Conservation (phyloP, 352 stramenopile species). For the Globisporangium paddicum region DNA sequence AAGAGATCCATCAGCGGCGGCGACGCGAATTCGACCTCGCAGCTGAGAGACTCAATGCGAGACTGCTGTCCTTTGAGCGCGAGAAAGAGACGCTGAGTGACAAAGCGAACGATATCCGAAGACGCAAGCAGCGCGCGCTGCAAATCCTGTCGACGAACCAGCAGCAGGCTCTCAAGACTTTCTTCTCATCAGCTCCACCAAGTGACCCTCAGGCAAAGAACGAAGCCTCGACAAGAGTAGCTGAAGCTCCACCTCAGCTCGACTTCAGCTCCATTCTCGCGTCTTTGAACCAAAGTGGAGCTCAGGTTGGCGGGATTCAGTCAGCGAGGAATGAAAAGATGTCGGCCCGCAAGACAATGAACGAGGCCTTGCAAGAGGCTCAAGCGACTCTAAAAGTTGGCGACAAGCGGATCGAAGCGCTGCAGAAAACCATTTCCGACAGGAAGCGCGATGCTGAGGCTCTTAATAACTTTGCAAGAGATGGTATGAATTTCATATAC, state of each 20-base stretch:
- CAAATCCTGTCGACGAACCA: constrained; percentile 60
- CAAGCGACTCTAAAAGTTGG: constrained; percentile 19
- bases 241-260: constrained; percentile 11
- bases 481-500: constrained; percentile 17
- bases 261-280: constrained; percentile 36
- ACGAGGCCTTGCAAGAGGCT: constrained; percentile 26
- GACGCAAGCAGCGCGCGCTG: constrained; percentile 39
- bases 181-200: constrained; percentile 25
- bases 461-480: constrained; percentile 4
- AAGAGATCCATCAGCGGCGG: constrained; percentile 30
- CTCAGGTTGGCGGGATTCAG: constrained; percentile 24
- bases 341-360: constrained; percentile 18
- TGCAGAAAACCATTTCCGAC: constrained; percentile 6
- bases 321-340: constrained; percentile 19
- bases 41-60: constrained; percentile 24
- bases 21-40: constrained; percentile 28
- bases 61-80: constrained; percentile 32
- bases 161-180: constrained; percentile 40
- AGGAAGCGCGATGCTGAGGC: constrained; percentile 23
- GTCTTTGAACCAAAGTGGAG: constrained; percentile 30
- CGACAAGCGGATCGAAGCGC: constrained; percentile 18
- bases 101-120: constrained; percentile 28
- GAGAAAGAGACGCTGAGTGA: constrained; percentile 30
- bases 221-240: too few species aligned
- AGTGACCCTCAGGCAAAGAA: neutral